Percentiles rank a stretch among this genome's conserved stretches.
phyloP scores from a whole-genome alignment of 2,329 filamentous ascomycete species.

The Penicillium polonicum region DNA sequence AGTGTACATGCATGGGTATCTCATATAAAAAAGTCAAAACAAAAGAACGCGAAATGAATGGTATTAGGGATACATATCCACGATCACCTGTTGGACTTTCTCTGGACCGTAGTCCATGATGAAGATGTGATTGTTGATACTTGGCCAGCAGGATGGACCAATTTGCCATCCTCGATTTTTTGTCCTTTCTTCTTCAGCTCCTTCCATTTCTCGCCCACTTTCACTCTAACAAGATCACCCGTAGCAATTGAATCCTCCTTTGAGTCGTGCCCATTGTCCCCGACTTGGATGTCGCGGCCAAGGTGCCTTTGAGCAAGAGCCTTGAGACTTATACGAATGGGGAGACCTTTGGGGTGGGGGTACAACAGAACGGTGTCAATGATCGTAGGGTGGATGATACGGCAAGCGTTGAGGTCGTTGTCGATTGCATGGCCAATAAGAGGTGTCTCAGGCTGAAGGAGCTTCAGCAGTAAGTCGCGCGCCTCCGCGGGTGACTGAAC shows the following conservation, averaged over 20 bases:
- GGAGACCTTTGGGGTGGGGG: slow-evolving; percentile 71
- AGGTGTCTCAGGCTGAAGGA: slow-evolving; percentile 73
- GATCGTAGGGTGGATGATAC: slow-evolving; percentile 79
- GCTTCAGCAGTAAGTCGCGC: slow-evolving; percentile 71
- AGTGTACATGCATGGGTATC: slow-evolving; percentile 4
- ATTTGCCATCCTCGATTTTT: slow-evolving; percentile 53
- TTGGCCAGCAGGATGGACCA: slow-evolving; percentile 34
- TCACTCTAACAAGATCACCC: slow-evolving; percentile 76
- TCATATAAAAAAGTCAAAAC: background rate
- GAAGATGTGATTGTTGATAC: background rate
- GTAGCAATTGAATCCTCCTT: slow-evolving; percentile 88
- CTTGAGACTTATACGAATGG: slow-evolving; percentile 75
- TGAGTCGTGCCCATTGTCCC: slow-evolving; percentile 76
- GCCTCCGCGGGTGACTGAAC: slow-evolving; percentile 73
- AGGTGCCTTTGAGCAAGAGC: slow-evolving; percentile 69
- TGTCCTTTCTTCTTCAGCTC: slow-evolving; percentile 66
- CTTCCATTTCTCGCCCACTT: slow-evolving; percentile 69
- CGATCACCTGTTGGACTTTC: background rate
- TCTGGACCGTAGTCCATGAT: background rate
- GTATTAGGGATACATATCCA: background rate
- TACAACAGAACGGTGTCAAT: slow-evolving; percentile 85
- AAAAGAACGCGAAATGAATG: background rate
- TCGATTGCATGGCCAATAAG: slow-evolving; percentile 92
- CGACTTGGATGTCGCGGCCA: slow-evolving; percentile 74
- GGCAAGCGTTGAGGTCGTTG: slow-evolving; percentile 85